phyloP scores from a whole-genome alignment of 805 yeast genomes.

The Saccharomycopsis sp. region DNA sequence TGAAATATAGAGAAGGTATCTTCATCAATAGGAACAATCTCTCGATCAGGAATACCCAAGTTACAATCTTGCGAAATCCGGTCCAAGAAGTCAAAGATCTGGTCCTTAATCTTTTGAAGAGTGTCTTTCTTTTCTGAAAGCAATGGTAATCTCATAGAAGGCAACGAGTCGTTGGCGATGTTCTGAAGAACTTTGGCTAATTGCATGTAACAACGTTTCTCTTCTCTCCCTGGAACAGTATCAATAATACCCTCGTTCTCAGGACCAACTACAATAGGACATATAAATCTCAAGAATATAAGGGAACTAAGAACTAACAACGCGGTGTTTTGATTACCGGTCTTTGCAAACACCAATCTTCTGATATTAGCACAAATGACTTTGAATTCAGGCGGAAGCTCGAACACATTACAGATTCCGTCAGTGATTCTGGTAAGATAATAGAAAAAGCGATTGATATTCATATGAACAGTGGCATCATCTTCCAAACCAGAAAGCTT shows the following conservation, averaged over 20 bases:
- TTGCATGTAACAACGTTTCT: conserved; percentile 64
- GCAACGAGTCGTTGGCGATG: conserved; percentile 76
- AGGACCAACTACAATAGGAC: conserved; percentile 90
- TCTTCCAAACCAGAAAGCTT: conserved; percentile 34
- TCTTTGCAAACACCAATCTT: conserved; percentile 28
- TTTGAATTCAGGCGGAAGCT: conserved; percentile 69
- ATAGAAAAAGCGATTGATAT: conserved; percentile 43
- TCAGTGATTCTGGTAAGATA: conserved; percentile 53
- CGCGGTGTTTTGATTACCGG: conserved; percentile 44
- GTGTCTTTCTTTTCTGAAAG: conserved; percentile 37
- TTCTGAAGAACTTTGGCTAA: conserved; percentile 81
- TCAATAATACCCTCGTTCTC: conserved; percentile 40
- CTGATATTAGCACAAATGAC: conserved; percentile 62
- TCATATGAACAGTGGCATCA: conserved; percentile 5
- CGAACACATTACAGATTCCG: conserved; percentile 45
- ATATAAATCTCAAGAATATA: conserved; percentile 69
- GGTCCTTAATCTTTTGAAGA: conserved; percentile 28
- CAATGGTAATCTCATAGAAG: conserved; percentile 57
- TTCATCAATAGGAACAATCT: neutral
- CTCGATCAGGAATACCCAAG: neutral
- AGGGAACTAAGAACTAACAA: conserved; percentile 80
- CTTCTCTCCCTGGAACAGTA: conserved; percentile 26
- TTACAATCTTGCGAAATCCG: conserved; percentile 2
- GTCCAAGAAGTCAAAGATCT: conserved; percentile 10
- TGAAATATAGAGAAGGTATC: conserved; percentile 9